Evolutionary conservation across 2,329 filamentous ascomycete species (phyloP), one percentile per base, ranked within the genome.

Genomic region (Beauveria caledonica): DNA sequence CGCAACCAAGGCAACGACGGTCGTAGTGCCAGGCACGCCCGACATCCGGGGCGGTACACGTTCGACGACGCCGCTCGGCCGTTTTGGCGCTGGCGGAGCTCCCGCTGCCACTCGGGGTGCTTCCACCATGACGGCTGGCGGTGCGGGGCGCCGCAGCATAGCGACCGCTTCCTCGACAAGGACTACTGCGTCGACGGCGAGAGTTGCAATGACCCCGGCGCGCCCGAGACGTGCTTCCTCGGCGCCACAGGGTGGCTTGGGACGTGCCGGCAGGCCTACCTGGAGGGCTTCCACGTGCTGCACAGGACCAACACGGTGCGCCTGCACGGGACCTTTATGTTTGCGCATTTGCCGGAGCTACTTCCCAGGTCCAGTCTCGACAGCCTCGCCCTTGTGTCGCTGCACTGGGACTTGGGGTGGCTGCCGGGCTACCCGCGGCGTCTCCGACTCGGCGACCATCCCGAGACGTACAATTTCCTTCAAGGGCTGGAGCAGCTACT

Each of bases 21-120:
- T 39, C 17, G 36, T 5, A 10, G 10, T 17, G 11, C 23, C 15
- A 15, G 27, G 17, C 42, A 56, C 40, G 42, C 25, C 17, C 6
- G 53, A 2, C 53, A 39, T 5, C 52, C 52, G 2, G 40, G 27
- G 2, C 42, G 19, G 8, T 11, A 33, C 52, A 11, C 23, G 27
- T 56, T 29, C 15, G 53, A 56, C 25, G 17, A 15, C 3, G 40
- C 27, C n/a, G 53, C 53, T 13, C 53, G 11, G 25, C 53, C 53
- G 40, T 36, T 33, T 33, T 57, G 54, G 54, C 27, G 45, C 54
- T 57, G 54, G 54, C 54, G 54, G 21, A 57, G 54, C 54, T 49
- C 54, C 11, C 13, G 11, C 15, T 57, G 54, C 45, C 54, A 57
- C 21, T 48, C 29, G 17, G 5, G n/a, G 10, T 49, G 54, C 54